Evolutionary conservation across 1,284 basidiomycete species (phyloP), one percentile per base, ranked within the genome.

Genomic region (Puccinia polysora): DNA sequence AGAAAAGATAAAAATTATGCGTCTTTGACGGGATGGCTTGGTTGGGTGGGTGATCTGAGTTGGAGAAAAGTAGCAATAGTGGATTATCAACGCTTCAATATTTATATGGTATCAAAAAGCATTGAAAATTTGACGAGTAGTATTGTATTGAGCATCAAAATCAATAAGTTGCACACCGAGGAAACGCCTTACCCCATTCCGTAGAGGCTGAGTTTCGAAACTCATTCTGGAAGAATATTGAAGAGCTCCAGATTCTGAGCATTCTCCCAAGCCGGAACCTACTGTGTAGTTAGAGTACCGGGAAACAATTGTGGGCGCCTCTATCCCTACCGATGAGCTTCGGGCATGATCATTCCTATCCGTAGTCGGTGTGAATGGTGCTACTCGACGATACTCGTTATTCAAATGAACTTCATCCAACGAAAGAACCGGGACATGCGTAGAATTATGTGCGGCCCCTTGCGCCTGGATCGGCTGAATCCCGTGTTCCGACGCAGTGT

Each of bases 11-110:
- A 45, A 30, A 30, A 47, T 45, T 47, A 25, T 40, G 14, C 59
- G 38, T 62, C 43, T 43, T 40, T 43, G 38, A 18, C 43, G 38
- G 40, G 59, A 62, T 23, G 59, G 59, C 32, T 62, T 62, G 10
- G 7, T 2, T 8, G 59, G 38, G 40, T 40, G 28, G 18, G 43
- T 25, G 4, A 40, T 23, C 59, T 59, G 56, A 59, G 38, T n/a
- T 7, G 32, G 15, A 18, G 14, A 7, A n/a, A 40, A 59, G 28
- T 40, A 14, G 14, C 28, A 38, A n/a, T 38, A 59, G 14, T 12
- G n/a, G 36, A 23, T 43, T 18, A 43, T 43, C n/a, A n/a, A n/a
- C n/a, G n/a, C n/a, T n/a, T n/a, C n/a, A n/a, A n/a, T n/a, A n/a
- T n/a, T n/a, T n/a, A n/a, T n/a, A n/a, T n/a, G n/a, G n/a, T n/a